Conservation (phyloP, 2,329 filamentous ascomycete genomes). For the Penicillium sp. region DNA sequence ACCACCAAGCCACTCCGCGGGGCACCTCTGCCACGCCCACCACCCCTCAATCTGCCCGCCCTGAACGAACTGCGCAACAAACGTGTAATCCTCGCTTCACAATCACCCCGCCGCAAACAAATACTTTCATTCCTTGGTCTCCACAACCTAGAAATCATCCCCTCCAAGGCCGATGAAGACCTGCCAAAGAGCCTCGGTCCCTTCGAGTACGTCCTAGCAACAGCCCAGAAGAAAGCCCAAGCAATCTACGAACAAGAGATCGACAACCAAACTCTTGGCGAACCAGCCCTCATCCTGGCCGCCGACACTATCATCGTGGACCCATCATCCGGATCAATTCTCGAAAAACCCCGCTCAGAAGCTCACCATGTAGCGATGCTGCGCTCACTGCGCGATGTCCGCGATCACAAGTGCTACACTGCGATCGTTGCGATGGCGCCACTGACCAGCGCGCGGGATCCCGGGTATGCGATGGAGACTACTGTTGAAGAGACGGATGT, state of each 20-base stretch:
- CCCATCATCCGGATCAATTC: conserved; percentile 70
- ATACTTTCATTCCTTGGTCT: conserved; percentile 80
- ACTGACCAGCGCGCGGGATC: conserved; percentile 74
- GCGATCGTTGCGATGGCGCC: conserved; percentile 83
- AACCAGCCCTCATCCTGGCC: conserved; percentile 82
- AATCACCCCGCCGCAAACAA: conserved; percentile 80
- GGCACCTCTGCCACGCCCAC: conserved; percentile 39
- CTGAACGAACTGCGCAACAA: conserved; percentile 74
- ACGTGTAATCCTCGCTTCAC: conserved; percentile 85
- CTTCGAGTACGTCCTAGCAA: conserved; percentile 88
- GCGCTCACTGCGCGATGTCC: conserved; percentile 74
- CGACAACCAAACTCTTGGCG: conserved; percentile 58
- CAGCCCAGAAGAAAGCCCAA: conserved; percentile 79
- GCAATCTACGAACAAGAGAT: conserved; percentile 68
- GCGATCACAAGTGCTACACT: conserved; percentile 80
- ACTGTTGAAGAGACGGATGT: conserved; percentile 90
- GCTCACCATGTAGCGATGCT: conserved; percentile 83
- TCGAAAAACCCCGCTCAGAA: conserved; percentile 88
- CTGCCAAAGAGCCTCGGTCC: conserved; percentile 78
- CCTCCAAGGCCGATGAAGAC: conserved; percentile 82
- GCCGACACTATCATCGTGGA: conserved; percentile 87
- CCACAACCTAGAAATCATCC: conserved; percentile 76
- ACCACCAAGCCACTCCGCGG: conserved; percentile 19
- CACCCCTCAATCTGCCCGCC: conserved; percentile 76
- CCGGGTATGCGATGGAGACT: conserved; percentile 80